Percentiles rank a stretch among this genome's conserved stretches.
Evolutionary conservation across 108 stramenopile genomes (phyloP).

Genomic region (Bacterosira constricta): DNA sequence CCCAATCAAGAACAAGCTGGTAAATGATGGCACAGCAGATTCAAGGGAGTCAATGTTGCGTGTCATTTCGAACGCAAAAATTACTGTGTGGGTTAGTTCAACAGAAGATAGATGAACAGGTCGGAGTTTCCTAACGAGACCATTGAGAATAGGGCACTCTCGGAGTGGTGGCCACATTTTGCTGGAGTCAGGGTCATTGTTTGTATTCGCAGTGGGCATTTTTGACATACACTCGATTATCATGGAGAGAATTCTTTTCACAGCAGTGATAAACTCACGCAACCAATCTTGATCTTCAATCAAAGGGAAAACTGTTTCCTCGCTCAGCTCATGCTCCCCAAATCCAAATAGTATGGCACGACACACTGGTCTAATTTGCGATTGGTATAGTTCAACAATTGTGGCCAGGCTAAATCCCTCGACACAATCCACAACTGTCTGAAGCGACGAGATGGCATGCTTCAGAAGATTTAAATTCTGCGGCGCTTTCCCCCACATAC

Average conservation of each 20-base stretch:
- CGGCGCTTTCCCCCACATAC: constrained; percentile 63
- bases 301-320: constrained; percentile 58
- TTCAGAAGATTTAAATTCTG: constrained; percentile 46
- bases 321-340: constrained; percentile 64
- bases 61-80: constrained; percentile 64
- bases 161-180: constrained; percentile 69
- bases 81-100: constrained; percentile 63
- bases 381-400: constrained; percentile 74
- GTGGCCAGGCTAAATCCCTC: constrained; percentile 39
- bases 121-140: constrained; percentile 44
- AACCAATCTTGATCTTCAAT: constrained; percentile 63
- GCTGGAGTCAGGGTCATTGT: background rate
- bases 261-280: constrained; percentile 38
- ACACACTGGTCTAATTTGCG: constrained; percentile 61
- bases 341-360: constrained; percentile 80
- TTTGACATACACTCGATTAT: constrained; percentile 15
- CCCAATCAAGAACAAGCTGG: constrained; percentile 54
- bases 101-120: constrained; percentile 44
- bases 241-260: constrained; percentile 21
- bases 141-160: constrained; percentile 56
- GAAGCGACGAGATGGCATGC: constrained; percentile 55
- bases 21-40: constrained; percentile 60
- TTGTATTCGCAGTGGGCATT: background rate
- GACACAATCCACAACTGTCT: constrained; percentile 39
- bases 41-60: constrained; percentile 48